Evolutionary conservation across 768 basidiomycete species (phyloP).

Genomic region (Tulasnella sp.): DNA sequence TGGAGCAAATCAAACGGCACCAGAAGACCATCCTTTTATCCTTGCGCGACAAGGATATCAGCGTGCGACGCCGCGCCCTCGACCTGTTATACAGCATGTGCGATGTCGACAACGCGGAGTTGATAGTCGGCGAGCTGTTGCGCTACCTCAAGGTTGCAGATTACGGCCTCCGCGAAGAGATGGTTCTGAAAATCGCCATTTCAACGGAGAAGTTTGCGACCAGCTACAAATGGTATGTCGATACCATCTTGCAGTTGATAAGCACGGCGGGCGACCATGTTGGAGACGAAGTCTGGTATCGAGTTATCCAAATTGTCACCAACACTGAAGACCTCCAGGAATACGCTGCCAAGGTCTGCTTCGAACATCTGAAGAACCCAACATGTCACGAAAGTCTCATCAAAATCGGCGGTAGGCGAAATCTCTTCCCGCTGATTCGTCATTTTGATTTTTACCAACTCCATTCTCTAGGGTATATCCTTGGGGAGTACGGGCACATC

Average conservation of each 20-base stretch:
- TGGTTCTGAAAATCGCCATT: slow-evolving; percentile 98
- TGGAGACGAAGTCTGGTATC: slow-evolving; percentile 99
- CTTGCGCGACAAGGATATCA: slow-evolving; percentile 95
- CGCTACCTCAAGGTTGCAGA: slow-evolving; percentile 96
- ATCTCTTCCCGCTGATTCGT: not conserved
- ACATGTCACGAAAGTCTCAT: slow-evolving; percentile 91
- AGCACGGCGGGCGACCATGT: slow-evolving; percentile 98
- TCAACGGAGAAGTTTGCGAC: slow-evolving; percentile 98
- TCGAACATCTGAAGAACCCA: slow-evolving; percentile 84
- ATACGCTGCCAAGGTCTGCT: slow-evolving; percentile 91
- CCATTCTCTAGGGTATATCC: slow-evolving; percentile 72
- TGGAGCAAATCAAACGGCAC: slow-evolving; percentile 92
- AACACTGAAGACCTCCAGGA: slow-evolving; percentile 98
- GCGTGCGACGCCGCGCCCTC: slow-evolving; percentile 88
- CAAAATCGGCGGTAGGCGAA: slow-evolving; percentile 82
- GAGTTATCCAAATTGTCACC: slow-evolving; percentile 96
- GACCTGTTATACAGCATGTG: slow-evolving; percentile 99
- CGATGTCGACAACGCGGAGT: slow-evolving; percentile 93
- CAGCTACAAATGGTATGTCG: slow-evolving; percentile 99
- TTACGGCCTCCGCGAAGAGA: slow-evolving; percentile 94
- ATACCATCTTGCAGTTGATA: slow-evolving; percentile 94
- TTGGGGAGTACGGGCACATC: slow-evolving; percentile 98
- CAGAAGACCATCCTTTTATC: slow-evolving; percentile 94
- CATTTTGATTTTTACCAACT: slow-evolving; percentile 16
- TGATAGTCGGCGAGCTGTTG: slow-evolving; percentile 93